These are phyloP conservation scores for Chlamydomonas schloesseri DNA, from an alignment of 139 green algal genomes.

Conservation along the genomic window DNA sequence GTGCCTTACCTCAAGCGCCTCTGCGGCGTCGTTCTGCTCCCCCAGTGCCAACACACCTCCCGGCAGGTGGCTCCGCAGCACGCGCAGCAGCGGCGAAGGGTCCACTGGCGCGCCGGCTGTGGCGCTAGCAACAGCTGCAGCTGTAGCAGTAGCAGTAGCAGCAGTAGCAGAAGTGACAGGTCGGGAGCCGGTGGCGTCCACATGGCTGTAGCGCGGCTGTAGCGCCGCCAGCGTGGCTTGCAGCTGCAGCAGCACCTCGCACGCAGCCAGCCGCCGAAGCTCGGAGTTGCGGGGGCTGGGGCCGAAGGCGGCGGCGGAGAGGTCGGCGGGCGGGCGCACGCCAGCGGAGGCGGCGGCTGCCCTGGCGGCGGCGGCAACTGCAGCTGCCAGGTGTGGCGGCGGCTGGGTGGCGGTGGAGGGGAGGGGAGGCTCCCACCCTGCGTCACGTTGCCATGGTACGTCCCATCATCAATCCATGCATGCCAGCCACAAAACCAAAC, in stretches of 20 bases:
- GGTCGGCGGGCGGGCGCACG: not conserved
- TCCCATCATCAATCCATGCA: too few species aligned
- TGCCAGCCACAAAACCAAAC: too few species aligned
- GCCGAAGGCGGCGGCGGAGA: not conserved
- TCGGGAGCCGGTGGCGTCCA: too few species aligned
- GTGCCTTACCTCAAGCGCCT: conserved; percentile 13
- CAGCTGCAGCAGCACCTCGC: not conserved
- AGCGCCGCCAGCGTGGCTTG: not conserved
- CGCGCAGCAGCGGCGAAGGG: not conserved
- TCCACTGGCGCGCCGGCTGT: not conserved
- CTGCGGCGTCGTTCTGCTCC: conserved; percentile 23
- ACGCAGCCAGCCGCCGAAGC: not conserved
- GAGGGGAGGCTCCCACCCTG: too few species aligned
- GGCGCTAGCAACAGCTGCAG: not conserved
- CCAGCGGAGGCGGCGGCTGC: not conserved
- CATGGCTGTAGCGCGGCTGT: conserved; percentile 23
- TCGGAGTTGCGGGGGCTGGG: not conserved
- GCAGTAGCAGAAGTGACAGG: too few species aligned
- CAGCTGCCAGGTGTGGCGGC: too few species aligned
- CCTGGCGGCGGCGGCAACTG: too few species aligned
- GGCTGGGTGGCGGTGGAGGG: too few species aligned
- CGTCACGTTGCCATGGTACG: too few species aligned
- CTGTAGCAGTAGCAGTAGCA: too few species aligned
- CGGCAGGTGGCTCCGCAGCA: not conserved
- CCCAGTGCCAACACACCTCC: not conserved